A percentile compares a stretch with the other conserved stretches of the same genome.
Evolutionary conservation across 495 filamentous ascomycete genomes (phyloP).

Genomic region (Pseudotulostoma volvatum): DNA sequence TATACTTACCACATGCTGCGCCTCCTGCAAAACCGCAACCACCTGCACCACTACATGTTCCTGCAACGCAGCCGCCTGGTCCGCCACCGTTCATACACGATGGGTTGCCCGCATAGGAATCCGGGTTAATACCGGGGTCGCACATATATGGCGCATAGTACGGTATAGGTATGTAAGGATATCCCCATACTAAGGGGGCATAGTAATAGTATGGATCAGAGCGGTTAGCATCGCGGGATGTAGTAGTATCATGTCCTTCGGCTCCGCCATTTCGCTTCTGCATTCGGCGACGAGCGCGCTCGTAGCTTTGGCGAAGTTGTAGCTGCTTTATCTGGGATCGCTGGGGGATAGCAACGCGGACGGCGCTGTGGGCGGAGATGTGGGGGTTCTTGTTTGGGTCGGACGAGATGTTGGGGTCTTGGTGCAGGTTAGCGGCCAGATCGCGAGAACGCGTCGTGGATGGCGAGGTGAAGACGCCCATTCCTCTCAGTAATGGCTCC

Average conservation of each 20-base stretch:
- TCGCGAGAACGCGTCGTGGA: constrained; percentile 17
- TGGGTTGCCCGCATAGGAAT: constrained; percentile 28
- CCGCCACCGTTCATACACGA: constrained; percentile 28
- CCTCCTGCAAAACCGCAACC: constrained; percentile 37
- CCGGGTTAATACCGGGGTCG: constrained; percentile 27
- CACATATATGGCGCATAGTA: constrained; percentile 37
- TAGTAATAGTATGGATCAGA: constrained; percentile 11
- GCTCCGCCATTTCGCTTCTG: constrained; percentile 38
- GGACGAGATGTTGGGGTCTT: constrained; percentile 37
- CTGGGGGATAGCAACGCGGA: constrained; percentile 12
- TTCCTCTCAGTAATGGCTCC: constrained; percentile 33
- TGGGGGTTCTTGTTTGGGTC: constrained; percentile 47
- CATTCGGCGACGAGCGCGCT: constrained; percentile 43
- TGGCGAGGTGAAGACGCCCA: constrained; percentile 21
- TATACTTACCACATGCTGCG: constrained; percentile 6
- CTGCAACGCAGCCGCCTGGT: constrained; percentile 30
- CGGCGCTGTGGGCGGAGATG: constrained; percentile 53
- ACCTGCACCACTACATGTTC: constrained; percentile 36
- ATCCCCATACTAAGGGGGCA: constrained; percentile 28
- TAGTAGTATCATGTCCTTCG: constrained; percentile 20
- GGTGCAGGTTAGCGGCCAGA: constrained; percentile 32
- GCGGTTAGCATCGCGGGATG: constrained; percentile 18
- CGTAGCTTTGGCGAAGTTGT: constrained; percentile 43
- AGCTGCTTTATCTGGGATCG: constrained; percentile 11
- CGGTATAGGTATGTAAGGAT: constrained; percentile 31